Base-by-base conservation (phyloP, 495 filamentous ascomycete species). In the Trichocladium uniseriatum region DNA sequence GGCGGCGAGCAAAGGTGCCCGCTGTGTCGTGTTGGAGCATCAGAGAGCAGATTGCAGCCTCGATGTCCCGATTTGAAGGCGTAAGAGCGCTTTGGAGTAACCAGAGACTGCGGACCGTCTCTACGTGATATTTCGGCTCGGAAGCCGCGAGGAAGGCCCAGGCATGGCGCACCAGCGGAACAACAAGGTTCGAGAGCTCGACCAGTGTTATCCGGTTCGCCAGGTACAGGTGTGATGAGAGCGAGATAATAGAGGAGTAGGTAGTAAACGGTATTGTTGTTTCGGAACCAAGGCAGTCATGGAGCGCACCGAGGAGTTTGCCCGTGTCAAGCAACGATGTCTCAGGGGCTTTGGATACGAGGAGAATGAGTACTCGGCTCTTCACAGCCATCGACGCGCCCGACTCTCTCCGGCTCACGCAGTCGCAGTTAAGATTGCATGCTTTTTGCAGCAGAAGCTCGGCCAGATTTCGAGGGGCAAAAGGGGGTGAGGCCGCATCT, bases 61-160 rank as follows among this genome's bases (percentile, higher is more conserved):
- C 90, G 14, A 95, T 79, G 21, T 78, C 75, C 28, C 70, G 67
- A 47, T 72, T 76, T 0, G 65, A 63, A 0, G 60, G 54, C n/a
- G 68, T 63, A 9, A 79, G 60, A 8, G 68, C 76, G 0, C 78
- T 79, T 55, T 97, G 87, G 37, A 97, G 68, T 42, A 85, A 79
- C 85, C 90, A 94, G 13, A 97, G 66, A 52, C 80, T 85, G 42
- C 86, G 83, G 39, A 94, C 87, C 29, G 88, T 81, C 64, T 97
- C 91, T 19, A 97, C 88, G 61, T 95, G 92, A 54, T 90, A 90
- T 59, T 94, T 94, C 0, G 89, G 90, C 48, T 81, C 82, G 16
- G 82, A 68, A 19, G 87, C 82, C 0, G 87, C 87, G 29, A 96
- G 69, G 60, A 84, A 89, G 20, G 68, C 54, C 91, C 91, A 97